Evolutionary conservation across 306 rosid species (phyloP).

Genomic region (Begonia masoniana): DNA sequence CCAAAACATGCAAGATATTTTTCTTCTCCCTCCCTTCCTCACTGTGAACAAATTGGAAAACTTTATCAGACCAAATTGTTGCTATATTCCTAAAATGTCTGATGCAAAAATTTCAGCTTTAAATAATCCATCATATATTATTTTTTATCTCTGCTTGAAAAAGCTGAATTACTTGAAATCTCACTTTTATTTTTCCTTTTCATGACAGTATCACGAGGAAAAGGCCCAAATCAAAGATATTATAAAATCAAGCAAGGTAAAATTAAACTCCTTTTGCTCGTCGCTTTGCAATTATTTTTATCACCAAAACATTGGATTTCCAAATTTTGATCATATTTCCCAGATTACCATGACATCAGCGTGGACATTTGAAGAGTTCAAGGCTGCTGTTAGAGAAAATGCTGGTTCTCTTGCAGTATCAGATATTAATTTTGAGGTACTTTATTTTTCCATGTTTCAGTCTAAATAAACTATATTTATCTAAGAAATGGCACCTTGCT

Average conservation of each 20-base stretch:
- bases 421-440: constrained; percentile 80
- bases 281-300: too few species aligned
- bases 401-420: constrained; percentile 41
- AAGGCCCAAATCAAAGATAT: constrained; percentile 66
- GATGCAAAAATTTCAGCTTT: too few species aligned
- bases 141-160: too few species aligned
- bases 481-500: too few species aligned
- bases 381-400: constrained; percentile 45
- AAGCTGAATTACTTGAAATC: too few species aligned
- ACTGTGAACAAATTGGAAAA: too few species aligned
- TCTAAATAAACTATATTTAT: too few species aligned
- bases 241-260: constrained; percentile 70
- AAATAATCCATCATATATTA: too few species aligned
- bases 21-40: too few species aligned
- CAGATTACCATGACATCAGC: constrained; percentile 52
- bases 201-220: constrained; percentile 72
- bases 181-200: neutral
- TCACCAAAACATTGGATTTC: constrained; percentile 1
- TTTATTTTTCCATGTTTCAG: neutral
- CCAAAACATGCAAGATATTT: too few species aligned
- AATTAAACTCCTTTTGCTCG: constrained; percentile 13
- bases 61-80: too few species aligned
- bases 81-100: too few species aligned
- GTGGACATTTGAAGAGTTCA: constrained; percentile 63
- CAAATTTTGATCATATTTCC: constrained; percentile 9